Base-by-base conservation (phyloP, 805 yeast genomes). In the Yarrowia sp. region DNA sequence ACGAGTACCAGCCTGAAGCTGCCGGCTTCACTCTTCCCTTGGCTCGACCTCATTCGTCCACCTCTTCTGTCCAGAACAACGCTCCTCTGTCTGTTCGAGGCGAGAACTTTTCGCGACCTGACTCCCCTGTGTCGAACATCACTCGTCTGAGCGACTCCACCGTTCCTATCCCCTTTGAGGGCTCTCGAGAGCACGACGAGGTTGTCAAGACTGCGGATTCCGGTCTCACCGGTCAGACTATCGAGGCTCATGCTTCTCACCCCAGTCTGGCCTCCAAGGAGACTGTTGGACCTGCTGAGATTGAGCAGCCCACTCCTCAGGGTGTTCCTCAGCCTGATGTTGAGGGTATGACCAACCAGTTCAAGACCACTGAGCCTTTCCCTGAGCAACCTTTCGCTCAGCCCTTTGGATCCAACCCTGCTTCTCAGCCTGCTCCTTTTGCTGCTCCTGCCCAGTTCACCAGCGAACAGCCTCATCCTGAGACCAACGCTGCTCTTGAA, bases 11-110 rank as follows among this genome's bases (percentile, higher is more conserved):
- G 47, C 65, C 65, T 18, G 57, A 61, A 31, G 17, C 43, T 31
- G 51, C 51, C 11, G 43, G 70, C 3, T 72, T 78, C 79, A 84
- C 81, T 65, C 76, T 80, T 45, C 81, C 81, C 58, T 69, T 83
- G 72, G 77, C 76, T 41, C 80, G 95, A 70, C 89, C 96, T 1
- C 89, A 87, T 66, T 89, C 96, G 0, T 84, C 89, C 43, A 89
- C 97, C 0, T 91, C 97, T 0, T 89, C 96, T 48, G 96, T 92
- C 38, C 93, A 89, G 71, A 92, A 92, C 76, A 92, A 93, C 74
- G 91, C 98, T 1, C 92, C 98, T 0, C 84, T 86, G 75, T 89
- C 96, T 22, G 96, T 91, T 8, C 85, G 97, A 67, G 96, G 89
- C 68, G 74, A 80, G 14, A 86, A 83, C 66, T 73, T 73, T 15